Evolutionary conservation across 805 yeast genomes (phyloP).

Genomic region (Metschnikowia proteae): DNA sequence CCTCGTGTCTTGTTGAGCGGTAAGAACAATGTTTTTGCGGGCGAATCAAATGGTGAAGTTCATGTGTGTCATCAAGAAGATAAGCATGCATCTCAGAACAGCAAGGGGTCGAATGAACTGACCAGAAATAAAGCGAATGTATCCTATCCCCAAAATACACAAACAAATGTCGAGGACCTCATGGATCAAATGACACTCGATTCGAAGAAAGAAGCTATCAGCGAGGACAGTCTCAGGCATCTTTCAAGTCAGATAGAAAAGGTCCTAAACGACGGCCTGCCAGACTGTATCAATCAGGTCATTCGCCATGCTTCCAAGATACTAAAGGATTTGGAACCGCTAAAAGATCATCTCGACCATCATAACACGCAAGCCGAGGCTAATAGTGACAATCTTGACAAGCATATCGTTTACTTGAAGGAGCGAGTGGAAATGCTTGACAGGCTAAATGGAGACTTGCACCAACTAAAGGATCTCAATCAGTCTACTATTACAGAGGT

Average conservation of each 20-base stretch:
- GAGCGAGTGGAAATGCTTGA: conserved; percentile 24
- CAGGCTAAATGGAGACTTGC: conserved; percentile 25
- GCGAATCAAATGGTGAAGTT: background rate
- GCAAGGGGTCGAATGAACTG: background rate
- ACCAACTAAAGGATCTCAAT: conserved; percentile 24
- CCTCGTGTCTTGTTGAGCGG: background rate
- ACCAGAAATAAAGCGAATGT: background rate
- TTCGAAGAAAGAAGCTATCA: background rate
- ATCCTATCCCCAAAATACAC: background rate
- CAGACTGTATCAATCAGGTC: conserved; percentile 12
- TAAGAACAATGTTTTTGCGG: background rate
- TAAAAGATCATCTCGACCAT: conserved; percentile 31
- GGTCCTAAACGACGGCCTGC: conserved; percentile 13
- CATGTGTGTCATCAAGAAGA: background rate
- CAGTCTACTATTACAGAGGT: conserved; percentile 19
- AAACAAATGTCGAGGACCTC: conserved; percentile 15
- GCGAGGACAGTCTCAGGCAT: conserved; percentile 7
- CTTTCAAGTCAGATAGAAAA: conserved; percentile 16
- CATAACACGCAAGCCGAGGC: conserved; percentile 36
- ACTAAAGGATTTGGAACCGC: conserved; percentile 23
- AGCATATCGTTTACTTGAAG: conserved; percentile 28
- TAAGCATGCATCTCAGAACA: no score
- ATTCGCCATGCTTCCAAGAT: conserved; percentile 11
- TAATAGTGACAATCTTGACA: conserved; percentile 29
- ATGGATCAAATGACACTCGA: conserved; percentile 17